Evolutionary conservation across 179 eudicot species (phyloP), one percentile per base, ranked within the genome.

Genomic region (Amaranthus tricolor): DNA sequence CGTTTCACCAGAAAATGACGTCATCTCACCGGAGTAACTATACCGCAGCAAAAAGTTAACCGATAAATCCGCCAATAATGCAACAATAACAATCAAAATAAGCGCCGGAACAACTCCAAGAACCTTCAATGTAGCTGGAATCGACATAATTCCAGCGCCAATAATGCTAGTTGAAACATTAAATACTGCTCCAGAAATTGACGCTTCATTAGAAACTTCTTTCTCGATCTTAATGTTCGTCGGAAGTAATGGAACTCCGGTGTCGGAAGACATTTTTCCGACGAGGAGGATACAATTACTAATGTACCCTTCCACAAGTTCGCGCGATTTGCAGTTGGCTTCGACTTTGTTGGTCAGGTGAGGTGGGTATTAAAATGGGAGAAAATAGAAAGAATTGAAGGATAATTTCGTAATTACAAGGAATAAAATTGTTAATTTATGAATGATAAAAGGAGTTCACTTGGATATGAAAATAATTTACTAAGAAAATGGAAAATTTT

Each of bases 111-210:
- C 63, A 2, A 93, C 84, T 1, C 98, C 98, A 6, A 93, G 74
- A 12, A 93, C 96, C 85, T 91, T 93, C 16, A 92, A 73, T 5
- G 97, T 92, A n/a, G 97, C 97, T 68, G 97, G 97, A 44, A 92
- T 85, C 14, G 97, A 92, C 97, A 92, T 92, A 54, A 92, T 90
- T 63, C 97, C 97, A 7, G 97, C 96, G 0, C 97, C 98, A 0
- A 93, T 82, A 57, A 88, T 91, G 87, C 95, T 89, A 17, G 97
- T 91, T 6, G 95, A 85, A 15, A 92, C 90, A 17, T 92, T 92
- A 79, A 92, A 92, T 52, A 92, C 94, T 19, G 97, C 97, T 11
- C 98, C 96, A 0, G 90, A 76, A 16, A 89, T 74, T 79, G 89
- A 86, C 24, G 89, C 83, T 10, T 67, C 79, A 0, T 11, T 59